Percentiles rank a stretch among this genome's conserved stretches.
These are phyloP conservation scores for Citrus mangshanensis DNA, from an alignment of 345 rosid genomes.

Conservation along the genomic window DNA sequence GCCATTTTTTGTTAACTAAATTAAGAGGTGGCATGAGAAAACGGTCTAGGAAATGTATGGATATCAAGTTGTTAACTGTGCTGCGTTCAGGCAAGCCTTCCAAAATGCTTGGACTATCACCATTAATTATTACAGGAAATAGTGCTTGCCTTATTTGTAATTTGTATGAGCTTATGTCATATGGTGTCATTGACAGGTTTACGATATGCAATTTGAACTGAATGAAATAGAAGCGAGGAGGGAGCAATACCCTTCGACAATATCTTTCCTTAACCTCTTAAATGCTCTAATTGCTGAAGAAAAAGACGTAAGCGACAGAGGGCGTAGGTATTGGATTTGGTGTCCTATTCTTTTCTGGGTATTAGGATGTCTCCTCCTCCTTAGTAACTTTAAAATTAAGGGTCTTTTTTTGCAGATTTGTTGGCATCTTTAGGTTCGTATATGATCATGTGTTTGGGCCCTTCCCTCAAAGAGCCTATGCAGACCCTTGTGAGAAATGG, in stretches of 20 bases:
- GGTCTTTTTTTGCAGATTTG: slow-evolving; percentile 57
- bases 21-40: not conserved
- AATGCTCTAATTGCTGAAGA: slow-evolving; percentile 87
- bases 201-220: slow-evolving; percentile 96
- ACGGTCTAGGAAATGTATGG: not conserved
- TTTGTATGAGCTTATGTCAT: not conserved
- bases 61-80: not conserved
- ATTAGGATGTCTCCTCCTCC: slow-evolving; percentile 12
- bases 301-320: slow-evolving; percentile 80
- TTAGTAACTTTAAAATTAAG: slow-evolving; percentile 15
- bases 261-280: slow-evolving; percentile 84
- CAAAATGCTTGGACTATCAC: not conserved
- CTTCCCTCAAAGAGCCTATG: slow-evolving; percentile 92
- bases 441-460: slow-evolving; percentile 92
- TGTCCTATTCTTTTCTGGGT: slow-evolving; percentile 6
- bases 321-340: slow-evolving; percentile 62
- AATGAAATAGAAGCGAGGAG: slow-evolving; percentile 97
- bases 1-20: not conserved
- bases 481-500: slow-evolving; percentile 95
- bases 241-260: slow-evolving; percentile 86
- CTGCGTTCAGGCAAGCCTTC: not conserved
- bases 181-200: slow-evolving; percentile 50
- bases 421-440: slow-evolving; percentile 87
- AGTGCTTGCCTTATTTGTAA: not conserved
- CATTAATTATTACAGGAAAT: not conserved